Evolutionary conservation across 2,329 filamentous ascomycete species (phyloP), one percentile per base, ranked within the genome.

Genomic region (Fusarium sp.): DNA sequence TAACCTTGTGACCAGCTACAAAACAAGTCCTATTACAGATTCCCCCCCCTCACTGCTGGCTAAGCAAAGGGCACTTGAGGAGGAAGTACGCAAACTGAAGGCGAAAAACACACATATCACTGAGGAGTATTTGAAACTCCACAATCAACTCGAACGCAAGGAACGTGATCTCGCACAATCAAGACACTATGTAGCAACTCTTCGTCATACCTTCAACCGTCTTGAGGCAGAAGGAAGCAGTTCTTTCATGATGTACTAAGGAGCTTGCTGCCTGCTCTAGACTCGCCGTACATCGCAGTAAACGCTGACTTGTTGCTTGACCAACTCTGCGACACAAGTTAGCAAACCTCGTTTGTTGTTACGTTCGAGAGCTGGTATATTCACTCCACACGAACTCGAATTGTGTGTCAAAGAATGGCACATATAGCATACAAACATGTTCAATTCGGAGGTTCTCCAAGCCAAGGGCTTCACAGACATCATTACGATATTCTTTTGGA

Each of bases 351-450:
- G 10, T 1, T 5, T 2, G 4, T 38, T 5, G 10, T n/a, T 11
- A 1, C 3, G 3, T n/a, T 38, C 18, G 30, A 38, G 34, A 38
- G 34, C 0, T 38, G 18, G 2, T 38, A 4, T 6, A 4, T 38
- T 38, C 9, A 38, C 0, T 7, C 5, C 34, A 38, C 10, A 6
- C 18, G 18, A 18, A 11, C 18, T 38, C 11, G 3, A n/a, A 38
- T 38, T n/a, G 18, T 38, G 4, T n/a, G 10, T 4, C 18, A n/a
- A n/a, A n/a, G 9, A 5, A n/a, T 0, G 0, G 4, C 18, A 2
- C 34, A n/a, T 38, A 1, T n/a, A n/a, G 3, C 10, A 38, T 4
- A 11, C 5, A 5, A 2, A 38, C 9, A 38, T 11, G 18, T 0
- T 38, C 16, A 11, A 38, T 4, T 38, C 9, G 6, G 3, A 1